Base-by-base conservation (phyloP, 2,329 filamentous ascomycete species). In the Shiraia sp. region DNA sequence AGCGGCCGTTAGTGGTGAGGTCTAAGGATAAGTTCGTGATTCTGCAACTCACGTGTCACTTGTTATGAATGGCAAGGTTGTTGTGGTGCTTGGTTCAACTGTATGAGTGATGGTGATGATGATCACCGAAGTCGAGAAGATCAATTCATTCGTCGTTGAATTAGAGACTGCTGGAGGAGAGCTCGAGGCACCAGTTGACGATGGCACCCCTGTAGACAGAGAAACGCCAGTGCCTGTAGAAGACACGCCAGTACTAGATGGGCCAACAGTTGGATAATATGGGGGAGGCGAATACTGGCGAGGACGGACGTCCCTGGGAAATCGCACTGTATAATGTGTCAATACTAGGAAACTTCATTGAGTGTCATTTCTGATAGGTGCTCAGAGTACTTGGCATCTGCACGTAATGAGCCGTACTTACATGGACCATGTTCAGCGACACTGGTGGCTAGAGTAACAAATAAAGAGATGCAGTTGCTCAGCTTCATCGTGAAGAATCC, bases 281-380 rank as follows among this genome's bases (percentile, higher is more conserved):
- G 48, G 34, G 12, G 54, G 55, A 19, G 57, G 52, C 7, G 51
- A 44, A 31, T 61, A 57, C 31, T 55, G 45, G 10, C 57, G 51
- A 13, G 52, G 51, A n/a, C 45, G 44, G 26, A 53, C 47, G 34
- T 47, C 51, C 15, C 45, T 42, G 12, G 40, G 45, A n/a, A 56
- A 34, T 31, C 36, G 51, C 2, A 51, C 57, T 59, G 22, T 2
- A n/a, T 1, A 12, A n/a, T 9, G 5, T 3, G n/a, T n/a, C n/a
- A n/a, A n/a, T n/a, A n/a, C n/a, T n/a, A n/a, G n/a, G n/a, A n/a
- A n/a, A n/a, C n/a, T n/a, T n/a, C n/a, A n/a, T n/a, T n/a, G n/a
- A n/a, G n/a, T n/a, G n/a, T n/a, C n/a, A n/a, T n/a, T n/a, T n/a
- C n/a, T n/a, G n/a, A n/a, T 24, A 9, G 19, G 48, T n/a, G 42